Base-by-base conservation (phyloP, 805 yeast species). In the Saturnispora kantuleensis region DNA sequence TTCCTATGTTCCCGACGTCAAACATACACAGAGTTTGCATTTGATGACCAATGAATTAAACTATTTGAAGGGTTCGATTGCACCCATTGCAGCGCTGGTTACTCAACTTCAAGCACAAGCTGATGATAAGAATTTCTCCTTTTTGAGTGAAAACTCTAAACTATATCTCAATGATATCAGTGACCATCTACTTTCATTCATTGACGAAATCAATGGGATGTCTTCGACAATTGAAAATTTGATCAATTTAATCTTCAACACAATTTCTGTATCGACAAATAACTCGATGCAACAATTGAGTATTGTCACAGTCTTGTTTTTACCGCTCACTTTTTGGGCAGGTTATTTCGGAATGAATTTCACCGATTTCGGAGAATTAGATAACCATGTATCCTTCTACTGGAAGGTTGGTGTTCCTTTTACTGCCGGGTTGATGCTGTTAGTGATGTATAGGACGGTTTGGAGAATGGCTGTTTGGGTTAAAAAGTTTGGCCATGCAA, bases 301-400 rank as follows among this genome's bases (percentile, higher is more conserved):
- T 7, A 54, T 77, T 33, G 74, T 77, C 9, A 73, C 81, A 1
- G 81, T 77, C 11, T 68, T 77, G 11, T 77, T 77, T 51, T 62
- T 77, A 33, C 83, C 83, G 5, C 55, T 77, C 44, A 69, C 77
- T 5, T 77, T 77, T 53, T 66, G 79, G 69, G 75, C 81, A 1
- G 81, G 82, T 10, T 77, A 75, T 53, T 77, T 73, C 46, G 79
- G 79, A 13, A 74, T 74, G 79, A 74, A 74, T 52, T 74, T 74
- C 53, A 56, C 59, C 26, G 47, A 54, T 6, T 74, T 74, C 49
- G 64, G 63, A 3, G 66, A 68, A 40, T 55, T 74, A 35, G 52
- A 64, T 12, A 47, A 61, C 31, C 59, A 62, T 31, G 73, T 69
- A 3, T 52, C 56, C 5, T 71, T 67, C 51, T 74, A 72, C 53